phyloP scores from a whole-genome alignment of 768 basidiomycete genomes.

The Hericium erinaceus region DNA sequence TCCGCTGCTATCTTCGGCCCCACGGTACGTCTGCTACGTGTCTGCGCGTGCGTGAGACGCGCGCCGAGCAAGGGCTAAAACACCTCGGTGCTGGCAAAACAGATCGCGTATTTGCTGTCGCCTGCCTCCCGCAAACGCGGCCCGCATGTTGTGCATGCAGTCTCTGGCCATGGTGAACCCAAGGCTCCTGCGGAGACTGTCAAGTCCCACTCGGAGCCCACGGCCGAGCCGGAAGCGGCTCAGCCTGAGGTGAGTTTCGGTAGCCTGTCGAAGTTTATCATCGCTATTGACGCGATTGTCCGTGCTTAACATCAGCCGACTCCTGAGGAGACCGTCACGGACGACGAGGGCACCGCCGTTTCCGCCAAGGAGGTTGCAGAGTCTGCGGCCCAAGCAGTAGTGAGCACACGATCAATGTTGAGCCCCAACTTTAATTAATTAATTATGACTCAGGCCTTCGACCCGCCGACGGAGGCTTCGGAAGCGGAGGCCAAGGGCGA shows the following conservation, averaged over 20 bases:
- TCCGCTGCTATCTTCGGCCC: conserved; percentile 12
- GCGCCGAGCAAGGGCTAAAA: too few relatives aligned
- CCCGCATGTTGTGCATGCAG: conserved; percentile 33
- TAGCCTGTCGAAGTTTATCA: background rate
- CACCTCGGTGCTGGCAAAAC: too few relatives aligned
- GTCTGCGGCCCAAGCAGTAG: conserved; percentile 17
- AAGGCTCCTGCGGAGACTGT: conserved; percentile 39
- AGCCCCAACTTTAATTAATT: too few relatives aligned
- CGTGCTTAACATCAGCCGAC: conserved; percentile 14
- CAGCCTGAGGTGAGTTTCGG: background rate
- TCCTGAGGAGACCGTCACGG: conserved; percentile 32
- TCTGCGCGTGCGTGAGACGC: background rate
- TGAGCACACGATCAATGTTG: conserved; percentile 2
- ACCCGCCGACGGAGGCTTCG: conserved; percentile 18
- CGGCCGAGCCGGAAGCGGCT: conserved; percentile 1
- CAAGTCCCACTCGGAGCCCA: conserved; percentile 31
- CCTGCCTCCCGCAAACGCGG: conserved; percentile 9
- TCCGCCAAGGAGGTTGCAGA: conserved; percentile 18
- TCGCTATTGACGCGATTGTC: too few relatives aligned
- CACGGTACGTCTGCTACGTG: conserved; percentile 5
- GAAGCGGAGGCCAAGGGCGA: conserved; percentile 14
- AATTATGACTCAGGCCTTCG: conserved; percentile 11
- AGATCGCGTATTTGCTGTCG: conserved; percentile 12
- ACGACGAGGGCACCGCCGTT: conserved; percentile 19
- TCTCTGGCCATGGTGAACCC: conserved; percentile 45